Conservation (phyloP, 306 rosid genomes). For the Sicyos edulis region DNA sequence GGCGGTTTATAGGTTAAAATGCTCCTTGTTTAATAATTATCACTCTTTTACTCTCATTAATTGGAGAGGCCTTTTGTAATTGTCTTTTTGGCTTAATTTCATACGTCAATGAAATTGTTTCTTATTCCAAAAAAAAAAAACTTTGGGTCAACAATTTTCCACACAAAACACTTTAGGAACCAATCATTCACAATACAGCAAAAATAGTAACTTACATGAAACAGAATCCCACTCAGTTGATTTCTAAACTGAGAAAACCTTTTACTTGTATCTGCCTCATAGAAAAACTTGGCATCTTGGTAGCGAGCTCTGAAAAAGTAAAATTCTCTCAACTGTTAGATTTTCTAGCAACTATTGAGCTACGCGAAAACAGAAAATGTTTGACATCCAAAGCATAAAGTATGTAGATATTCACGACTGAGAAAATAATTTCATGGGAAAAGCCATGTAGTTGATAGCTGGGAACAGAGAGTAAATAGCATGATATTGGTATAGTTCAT, state of each 20-base stretch:
- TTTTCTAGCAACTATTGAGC: not conserved
- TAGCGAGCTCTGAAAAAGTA: conserved; percentile 75
- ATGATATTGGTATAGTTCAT: not conserved
- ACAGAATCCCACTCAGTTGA: conserved; percentile 71
- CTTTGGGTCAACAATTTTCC: not conserved
- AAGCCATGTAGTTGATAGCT: not conserved
- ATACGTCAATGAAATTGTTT: too few species aligned
- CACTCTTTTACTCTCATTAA: too few species aligned
- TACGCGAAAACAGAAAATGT: not conserved
- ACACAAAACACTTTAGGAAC: not conserved
- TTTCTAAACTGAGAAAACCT: conserved; percentile 62
- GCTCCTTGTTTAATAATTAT: too few species aligned
- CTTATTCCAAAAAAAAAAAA: too few species aligned
- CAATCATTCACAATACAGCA: conserved; percentile 1
- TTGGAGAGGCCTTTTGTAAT: too few species aligned
- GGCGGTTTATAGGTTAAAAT: too few species aligned
- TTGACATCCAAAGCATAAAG: not conserved
- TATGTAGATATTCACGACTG: not conserved
- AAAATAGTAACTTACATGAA: conserved; percentile 58
- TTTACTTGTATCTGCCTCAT: conserved; percentile 66
- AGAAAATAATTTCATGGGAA: not conserved
- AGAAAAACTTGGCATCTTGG: conserved; percentile 97
- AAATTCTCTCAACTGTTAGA: conserved; percentile 10
- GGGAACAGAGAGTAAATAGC: not conserved
- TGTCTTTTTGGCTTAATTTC: too few species aligned